phyloP scores from a whole-genome alignment of 176 grass and related monocot species.

The Chrysopogon serrulatus region DNA sequence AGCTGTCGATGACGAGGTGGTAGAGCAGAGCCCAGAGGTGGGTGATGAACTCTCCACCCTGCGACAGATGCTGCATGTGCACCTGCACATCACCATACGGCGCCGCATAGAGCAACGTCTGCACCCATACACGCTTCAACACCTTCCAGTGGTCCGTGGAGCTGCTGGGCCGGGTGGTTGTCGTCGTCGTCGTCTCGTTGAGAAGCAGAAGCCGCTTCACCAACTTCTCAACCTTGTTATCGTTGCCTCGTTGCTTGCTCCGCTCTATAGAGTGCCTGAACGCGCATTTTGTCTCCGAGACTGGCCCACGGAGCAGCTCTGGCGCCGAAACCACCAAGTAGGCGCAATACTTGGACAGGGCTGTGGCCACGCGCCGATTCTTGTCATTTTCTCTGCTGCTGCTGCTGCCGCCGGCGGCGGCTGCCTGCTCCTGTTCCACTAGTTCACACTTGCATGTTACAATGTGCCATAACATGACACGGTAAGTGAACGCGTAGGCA shows the following conservation, averaged over 20 bases:
- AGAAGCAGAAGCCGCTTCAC: too few species aligned
- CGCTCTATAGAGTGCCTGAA: too few species aligned
- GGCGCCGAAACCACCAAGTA: not conserved
- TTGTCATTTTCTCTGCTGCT: not conserved
- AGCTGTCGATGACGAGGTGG: not conserved
- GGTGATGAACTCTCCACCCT: conserved; percentile 22
- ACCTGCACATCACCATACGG: not conserved
- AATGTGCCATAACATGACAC: not conserved
- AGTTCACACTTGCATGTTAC: not conserved
- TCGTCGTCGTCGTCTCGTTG: too few species aligned
- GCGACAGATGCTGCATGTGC: not conserved
- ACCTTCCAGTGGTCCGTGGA: conserved; percentile 6
- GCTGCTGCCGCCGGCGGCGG: not conserved
- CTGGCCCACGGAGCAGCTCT: not conserved
- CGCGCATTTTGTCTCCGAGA: too few species aligned
- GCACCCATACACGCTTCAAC: not conserved
- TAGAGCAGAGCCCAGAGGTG: conserved; percentile 20
- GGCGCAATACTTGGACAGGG: not conserved
- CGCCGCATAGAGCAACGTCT: not conserved
- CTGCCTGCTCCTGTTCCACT: not conserved
- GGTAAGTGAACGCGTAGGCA: not conserved
- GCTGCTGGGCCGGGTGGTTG: not conserved
- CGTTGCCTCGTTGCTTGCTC: too few species aligned
- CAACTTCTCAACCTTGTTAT: too few species aligned
- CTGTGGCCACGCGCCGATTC: not conserved